Conservation (phyloP, 2,329 filamentous ascomycete species). For the Tolypocladium capitatum region DNA sequence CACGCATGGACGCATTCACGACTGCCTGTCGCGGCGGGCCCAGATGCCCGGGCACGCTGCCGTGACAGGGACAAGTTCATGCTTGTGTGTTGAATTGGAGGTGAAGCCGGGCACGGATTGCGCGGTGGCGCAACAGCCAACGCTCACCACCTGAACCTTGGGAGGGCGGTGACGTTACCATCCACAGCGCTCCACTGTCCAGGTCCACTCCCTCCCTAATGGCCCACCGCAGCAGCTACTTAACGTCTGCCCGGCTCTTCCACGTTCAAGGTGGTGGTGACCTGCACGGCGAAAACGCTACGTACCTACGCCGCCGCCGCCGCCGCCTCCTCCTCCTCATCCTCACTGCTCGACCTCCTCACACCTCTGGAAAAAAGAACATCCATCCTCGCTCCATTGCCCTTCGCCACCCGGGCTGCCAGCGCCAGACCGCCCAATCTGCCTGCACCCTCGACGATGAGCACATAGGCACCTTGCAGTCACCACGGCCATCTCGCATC, state of each 20-base stretch:
- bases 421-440: not conserved
- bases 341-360: not conserved
- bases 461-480: constrained; percentile 4
- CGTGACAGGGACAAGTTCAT: not conserved
- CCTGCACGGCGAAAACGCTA: no score
- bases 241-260: no score
- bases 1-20: not conserved
- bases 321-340: not conserved
- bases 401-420: not conserved
- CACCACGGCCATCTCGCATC: constrained; percentile 5
- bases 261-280: no score
- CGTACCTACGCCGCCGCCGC: not conserved
- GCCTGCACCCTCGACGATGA: constrained; percentile 3
- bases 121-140: no score
- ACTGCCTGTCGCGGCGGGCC: not conserved
- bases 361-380: not conserved
- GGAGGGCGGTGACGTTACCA: no score
- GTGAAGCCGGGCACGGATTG: no score
- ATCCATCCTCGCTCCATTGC: not conserved
- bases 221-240: no score
- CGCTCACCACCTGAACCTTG: no score
- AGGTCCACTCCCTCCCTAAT: no score
- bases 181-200: no score
- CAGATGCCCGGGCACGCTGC: not conserved
- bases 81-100: no score